Evolutionary conservation across 1,139 yeast genomes (phyloP).

Genomic region (Diutina scorzettiae): DNA sequence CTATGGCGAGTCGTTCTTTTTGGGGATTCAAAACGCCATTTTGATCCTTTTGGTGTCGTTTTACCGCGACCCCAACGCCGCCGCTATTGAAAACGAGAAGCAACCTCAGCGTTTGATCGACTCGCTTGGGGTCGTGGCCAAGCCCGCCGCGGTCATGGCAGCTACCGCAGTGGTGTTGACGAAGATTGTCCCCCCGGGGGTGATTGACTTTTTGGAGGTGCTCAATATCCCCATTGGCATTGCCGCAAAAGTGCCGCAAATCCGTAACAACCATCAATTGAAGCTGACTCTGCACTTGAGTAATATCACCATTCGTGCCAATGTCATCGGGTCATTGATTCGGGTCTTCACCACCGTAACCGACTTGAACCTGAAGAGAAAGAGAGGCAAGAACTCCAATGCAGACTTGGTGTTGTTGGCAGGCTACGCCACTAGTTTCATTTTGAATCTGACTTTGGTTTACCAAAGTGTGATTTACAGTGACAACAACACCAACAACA

Average conservation of each 20-base stretch:
- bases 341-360: slow-evolving; percentile 43
- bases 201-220: slow-evolving; percentile 30
- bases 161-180: slow-evolving; percentile 20
- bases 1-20: slow-evolving; percentile 31
- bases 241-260: slow-evolving; percentile 46
- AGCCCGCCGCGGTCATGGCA: slow-evolving; percentile 19
- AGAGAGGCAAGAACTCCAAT: neutral
- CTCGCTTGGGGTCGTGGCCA: slow-evolving; percentile 13
- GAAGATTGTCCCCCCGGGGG: slow-evolving; percentile 20
- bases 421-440: slow-evolving; percentile 24
- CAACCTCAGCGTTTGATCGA: slow-evolving; percentile 13
- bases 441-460: slow-evolving; percentile 21
- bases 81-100: slow-evolving; percentile 9
- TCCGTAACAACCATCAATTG: slow-evolving; percentile 31
- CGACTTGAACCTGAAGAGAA: neutral
- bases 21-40: slow-evolving; percentile 29
- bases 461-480: slow-evolving; percentile 23
- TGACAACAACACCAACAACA: slow-evolving; percentile 7
- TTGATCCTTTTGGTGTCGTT: slow-evolving; percentile 27
- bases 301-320: slow-evolving; percentile 41
- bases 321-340: slow-evolving; percentile 41
- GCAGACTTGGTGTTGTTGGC: slow-evolving; percentile 21
- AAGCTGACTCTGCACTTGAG: slow-evolving; percentile 45
- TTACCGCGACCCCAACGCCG: slow-evolving; percentile 17
- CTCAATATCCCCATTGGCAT: slow-evolving; percentile 43